Base-by-base conservation (phyloP, 2,329 filamentous ascomycete species). In the Curvularia hawaiiensis region DNA sequence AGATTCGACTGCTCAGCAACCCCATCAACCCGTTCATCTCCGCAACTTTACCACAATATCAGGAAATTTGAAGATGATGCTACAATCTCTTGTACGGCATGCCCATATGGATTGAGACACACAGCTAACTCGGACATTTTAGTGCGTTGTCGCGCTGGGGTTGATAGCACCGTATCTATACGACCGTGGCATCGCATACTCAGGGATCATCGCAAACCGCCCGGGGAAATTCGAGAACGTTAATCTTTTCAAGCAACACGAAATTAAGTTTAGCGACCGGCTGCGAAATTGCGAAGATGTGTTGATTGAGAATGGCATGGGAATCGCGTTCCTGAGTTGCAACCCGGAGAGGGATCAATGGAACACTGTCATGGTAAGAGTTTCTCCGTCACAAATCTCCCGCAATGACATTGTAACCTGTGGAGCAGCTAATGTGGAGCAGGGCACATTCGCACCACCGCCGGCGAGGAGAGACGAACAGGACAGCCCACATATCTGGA, bases 231-330 rank as follows among this genome's bases (percentile, higher is more conserved):
- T 72, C 2, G 26, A 66, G 38, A 55, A 59, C 8, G 26, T 72
- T 1, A 60, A 69, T 31, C 61, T 52, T 3, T 68, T 76, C 59
- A 66, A 64, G 39, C 56, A 53, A 18, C 62, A 72, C 46, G 68
- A 76, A 12, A 50, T 79, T 38, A 69, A 69, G 39, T 78, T 78
- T 46, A 41, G 60, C 8, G 66, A 79, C 46, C 61, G 63, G 5
- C 46, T 80, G 10, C 67, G 75, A 5, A 80, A 80, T 56, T 81
- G 79, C 58, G 79, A 81, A 54, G 79, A 81, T 71, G 68, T 77
- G 30, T 55, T 78, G 6, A 30, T 80, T n/a, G 71, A 75, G 38
- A 71, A 76, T 31, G 59, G 66, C 1, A 61, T 67, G 26, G 75
- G 75, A 3, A 65, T 75, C n/a, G 77, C 77, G 8, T 65, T 81